Conservation (phyloP, 345 rosid genomes). For the Populus alba region DNA sequence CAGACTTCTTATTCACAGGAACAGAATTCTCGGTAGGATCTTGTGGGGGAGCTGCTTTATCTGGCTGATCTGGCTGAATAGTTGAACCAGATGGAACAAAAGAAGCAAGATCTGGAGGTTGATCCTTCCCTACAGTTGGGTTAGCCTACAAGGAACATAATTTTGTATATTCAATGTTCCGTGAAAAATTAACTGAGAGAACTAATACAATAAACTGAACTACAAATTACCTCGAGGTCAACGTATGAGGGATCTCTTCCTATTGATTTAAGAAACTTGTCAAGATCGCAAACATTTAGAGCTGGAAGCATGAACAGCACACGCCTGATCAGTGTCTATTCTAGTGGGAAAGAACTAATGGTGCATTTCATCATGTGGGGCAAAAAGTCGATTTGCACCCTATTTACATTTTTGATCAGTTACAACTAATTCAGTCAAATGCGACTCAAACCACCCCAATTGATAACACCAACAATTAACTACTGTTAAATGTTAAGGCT, state of each 20-base stretch:
- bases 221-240: conserved; percentile 66
- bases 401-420: neutral
- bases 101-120: conserved; percentile 83
- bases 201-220: conserved; percentile 8
- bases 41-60: conserved; percentile 32
- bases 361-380: neutral
- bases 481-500: neutral
- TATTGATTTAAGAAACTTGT: conserved; percentile 70
- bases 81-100: conserved; percentile 65
- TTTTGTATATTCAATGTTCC: neutral
- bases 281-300: conserved; percentile 54
- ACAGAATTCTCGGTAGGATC: conserved; percentile 27
- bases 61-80: conserved; percentile 49
- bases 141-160: conserved; percentile 54
- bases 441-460: neutral
- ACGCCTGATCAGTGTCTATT: conserved; percentile 7
- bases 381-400: neutral
- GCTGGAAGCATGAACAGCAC: conserved; percentile 41
- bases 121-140: conserved; percentile 85
- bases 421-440: neutral
- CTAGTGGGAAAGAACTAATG: neutral
- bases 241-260: conserved; percentile 61
- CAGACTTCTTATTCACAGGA: conserved; percentile 39
- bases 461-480: neutral
- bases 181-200: conserved; percentile 4